Percentiles rank a stretch among this genome's conserved stretches.
Conservation (phyloP, 352 stramenopile genomes). For the Blastocystis sp. region DNA sequence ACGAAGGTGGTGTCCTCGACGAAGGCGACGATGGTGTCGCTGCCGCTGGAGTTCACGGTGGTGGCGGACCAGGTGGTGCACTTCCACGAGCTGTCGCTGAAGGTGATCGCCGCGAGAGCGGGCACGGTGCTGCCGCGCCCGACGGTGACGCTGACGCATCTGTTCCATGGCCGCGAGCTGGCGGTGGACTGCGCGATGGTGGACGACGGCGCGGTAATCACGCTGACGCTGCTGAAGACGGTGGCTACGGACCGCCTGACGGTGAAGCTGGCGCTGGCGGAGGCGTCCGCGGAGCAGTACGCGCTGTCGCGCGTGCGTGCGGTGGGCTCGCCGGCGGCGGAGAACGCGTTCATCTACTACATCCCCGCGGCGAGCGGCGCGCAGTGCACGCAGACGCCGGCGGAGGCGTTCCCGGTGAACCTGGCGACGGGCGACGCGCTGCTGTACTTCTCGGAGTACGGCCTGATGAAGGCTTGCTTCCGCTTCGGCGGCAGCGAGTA, state of each 20-base stretch:
- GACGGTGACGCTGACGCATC: background rate
- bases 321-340: slow-evolving; percentile 5
- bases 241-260: background rate
- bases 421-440: slow-evolving; percentile 43
- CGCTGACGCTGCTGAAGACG: background rate
- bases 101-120: background rate
- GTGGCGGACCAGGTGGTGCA: background rate
- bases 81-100: slow-evolving; percentile 1
- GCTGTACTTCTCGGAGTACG: slow-evolving; percentile 53
- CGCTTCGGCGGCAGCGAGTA: slow-evolving; percentile 43
- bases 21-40: background rate
- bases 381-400: slow-evolving; percentile 47
- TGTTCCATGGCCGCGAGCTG: slow-evolving; percentile 15
- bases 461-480: slow-evolving; percentile 65
- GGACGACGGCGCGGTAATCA: slow-evolving; percentile 27
- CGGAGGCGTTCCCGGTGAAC: slow-evolving; percentile 31
- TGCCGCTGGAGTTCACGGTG: slow-evolving; percentile 52
- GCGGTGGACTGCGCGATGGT: background rate
- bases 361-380: slow-evolving; percentile 3
- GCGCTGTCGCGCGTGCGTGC: slow-evolving; percentile 19
- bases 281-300: slow-evolving; percentile 10
- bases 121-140: slow-evolving; percentile 45
- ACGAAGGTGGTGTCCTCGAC: slow-evolving; percentile 6
- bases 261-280: slow-evolving; percentile 6
- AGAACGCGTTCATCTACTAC: slow-evolving; percentile 67